Evolutionary conservation across 2,329 filamentous ascomycete species (phyloP).

Genomic region (Fusarium fujikuroi): DNA sequence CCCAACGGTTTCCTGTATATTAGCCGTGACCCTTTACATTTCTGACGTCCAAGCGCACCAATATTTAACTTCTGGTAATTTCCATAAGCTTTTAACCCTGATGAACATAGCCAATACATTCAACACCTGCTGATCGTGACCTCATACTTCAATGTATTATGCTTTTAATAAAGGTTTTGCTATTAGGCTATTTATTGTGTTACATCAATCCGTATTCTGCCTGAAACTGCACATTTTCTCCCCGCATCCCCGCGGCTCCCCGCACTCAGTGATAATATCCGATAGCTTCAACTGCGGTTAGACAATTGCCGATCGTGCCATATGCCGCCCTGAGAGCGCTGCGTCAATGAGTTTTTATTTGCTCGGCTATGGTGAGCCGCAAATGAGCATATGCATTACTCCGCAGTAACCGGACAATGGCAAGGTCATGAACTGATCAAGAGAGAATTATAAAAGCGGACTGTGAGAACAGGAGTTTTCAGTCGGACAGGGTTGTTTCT

Average conservation of each 20-base stretch:
- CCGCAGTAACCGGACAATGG: not conserved
- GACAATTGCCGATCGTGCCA: not conserved
- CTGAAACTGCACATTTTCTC: not conserved
- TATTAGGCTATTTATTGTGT: not conserved
- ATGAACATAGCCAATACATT: accelerated
- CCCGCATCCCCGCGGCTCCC: not conserved
- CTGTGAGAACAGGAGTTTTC: too few species aligned
- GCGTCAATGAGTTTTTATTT: not conserved
- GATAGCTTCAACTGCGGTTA: not conserved
- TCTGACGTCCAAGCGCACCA: not conserved
- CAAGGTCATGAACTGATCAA: accelerated
- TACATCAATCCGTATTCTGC: not conserved
- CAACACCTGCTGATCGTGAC: not conserved
- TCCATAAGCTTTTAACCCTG: not conserved
- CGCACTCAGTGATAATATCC: not conserved
- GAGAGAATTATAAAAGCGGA: not conserved
- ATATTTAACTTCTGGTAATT: not conserved
- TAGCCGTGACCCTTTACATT: not conserved
- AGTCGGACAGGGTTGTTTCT: not conserved
- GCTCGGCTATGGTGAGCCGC: not conserved
- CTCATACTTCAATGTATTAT: not conserved
- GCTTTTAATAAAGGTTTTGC: not conserved
- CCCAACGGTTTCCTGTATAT: not conserved
- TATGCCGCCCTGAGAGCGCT: not conserved
- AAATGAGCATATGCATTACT: not conserved